Base-by-base conservation (phyloP, 768 basidiomycete genomes). In the Mycena venus region DNA sequence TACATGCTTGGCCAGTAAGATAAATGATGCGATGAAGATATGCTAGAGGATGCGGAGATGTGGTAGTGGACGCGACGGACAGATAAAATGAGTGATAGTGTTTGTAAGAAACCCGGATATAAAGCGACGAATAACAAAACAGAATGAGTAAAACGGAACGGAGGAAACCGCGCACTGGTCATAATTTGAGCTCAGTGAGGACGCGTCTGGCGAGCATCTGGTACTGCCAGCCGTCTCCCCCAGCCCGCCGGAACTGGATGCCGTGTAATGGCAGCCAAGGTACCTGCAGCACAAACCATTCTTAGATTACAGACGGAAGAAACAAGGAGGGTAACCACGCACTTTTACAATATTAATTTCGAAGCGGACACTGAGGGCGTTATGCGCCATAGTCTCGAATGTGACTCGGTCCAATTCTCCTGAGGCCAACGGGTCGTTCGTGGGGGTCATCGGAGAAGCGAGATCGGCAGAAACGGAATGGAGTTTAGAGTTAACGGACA, bases 261-360 rank as follows among this genome's bases (percentile, higher is more conserved):
- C 98, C 97, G 82, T 99, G 95, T n/a, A 99, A 84, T 3, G 96
- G 96, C 60, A 99, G 85, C 91, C 92, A 96, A 51, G 96, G 96
- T 7, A 98, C 95, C 97, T 97, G 79, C 0, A 78, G 69, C 11
- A 15, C 51, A 70, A 70, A n/a, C 12, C 23, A 25, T 51, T 19
- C 11, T 34, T 59, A 81, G 44, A 12, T 23, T 14, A 23, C 23
- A 36, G 83, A 62, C 29, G 44, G 55, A 27, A 51, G 73, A 34
- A 12, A 38, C 80, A 84, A 66, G 25, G 42, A 56, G 23, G 56
- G 73, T 32, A 17, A n/a, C n/a, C 40, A 84, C 92, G 21, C 76
- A 98, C 97, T 91, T 99, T 99, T 82, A 99, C 96, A 77, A 99
- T 93, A 82, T 94, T 97, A 71, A 99, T 95, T 84, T 99, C 98